Percentiles rank a stretch among this genome's conserved stretches.
These are phyloP conservation scores for Malus domestica DNA, from an alignment of 306 rosid species.

Conservation along the genomic window DNA sequence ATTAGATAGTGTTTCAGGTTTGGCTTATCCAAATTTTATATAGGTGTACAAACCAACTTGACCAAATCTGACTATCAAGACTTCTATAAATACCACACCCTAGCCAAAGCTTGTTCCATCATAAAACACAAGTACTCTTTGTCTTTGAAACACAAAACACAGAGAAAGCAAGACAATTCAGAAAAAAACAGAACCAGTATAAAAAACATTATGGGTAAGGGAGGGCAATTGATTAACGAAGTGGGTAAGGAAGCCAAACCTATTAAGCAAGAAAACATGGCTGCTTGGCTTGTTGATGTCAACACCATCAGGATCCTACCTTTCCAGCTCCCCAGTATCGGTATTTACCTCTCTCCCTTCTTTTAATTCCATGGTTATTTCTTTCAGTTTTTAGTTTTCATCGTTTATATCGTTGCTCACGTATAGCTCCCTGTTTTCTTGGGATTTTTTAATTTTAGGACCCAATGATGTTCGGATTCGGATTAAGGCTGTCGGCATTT, in stretches of 20 bases:
- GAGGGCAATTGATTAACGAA: background rate
- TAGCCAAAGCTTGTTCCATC: background rate
- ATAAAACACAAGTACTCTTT: too few relatives aligned
- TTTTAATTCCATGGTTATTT: background rate
- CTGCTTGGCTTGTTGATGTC: background rate
- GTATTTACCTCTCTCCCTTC: background rate
- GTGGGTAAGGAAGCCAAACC: background rate
- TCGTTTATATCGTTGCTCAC: background rate
- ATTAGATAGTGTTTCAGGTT: background rate
- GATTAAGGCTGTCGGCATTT: background rate
- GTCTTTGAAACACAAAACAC: too few relatives aligned
- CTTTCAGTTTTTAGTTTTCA: background rate
- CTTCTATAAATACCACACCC: background rate
- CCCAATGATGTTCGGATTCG: background rate
- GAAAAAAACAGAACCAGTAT: background rate
- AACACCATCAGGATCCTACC: background rate
- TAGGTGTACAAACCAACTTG: background rate
- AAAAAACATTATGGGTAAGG: background rate
- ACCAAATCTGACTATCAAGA: background rate
- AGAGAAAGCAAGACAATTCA: background rate
- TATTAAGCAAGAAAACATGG: background rate
- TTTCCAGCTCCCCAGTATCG: background rate
- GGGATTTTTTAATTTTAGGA: background rate
- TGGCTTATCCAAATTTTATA: background rate
- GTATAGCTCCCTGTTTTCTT: background rate